Conservation (phyloP, 306 rosid species). For the Pachyrhizus erosus region DNA sequence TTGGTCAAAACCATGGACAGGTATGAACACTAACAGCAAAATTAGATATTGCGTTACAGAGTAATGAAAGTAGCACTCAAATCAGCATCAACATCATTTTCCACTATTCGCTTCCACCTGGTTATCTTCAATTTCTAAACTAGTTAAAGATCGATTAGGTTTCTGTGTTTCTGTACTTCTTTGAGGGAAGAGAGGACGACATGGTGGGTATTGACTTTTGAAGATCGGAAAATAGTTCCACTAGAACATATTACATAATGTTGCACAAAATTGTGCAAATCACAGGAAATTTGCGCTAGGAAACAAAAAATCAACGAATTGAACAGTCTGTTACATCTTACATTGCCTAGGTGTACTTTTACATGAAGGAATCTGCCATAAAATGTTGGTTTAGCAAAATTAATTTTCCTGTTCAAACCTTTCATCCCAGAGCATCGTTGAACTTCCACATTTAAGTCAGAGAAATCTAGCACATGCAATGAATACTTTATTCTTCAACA, state of each 20-base stretch:
- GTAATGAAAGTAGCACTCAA: background rate
- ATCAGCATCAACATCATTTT: background rate
- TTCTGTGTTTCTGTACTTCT: constrained; percentile 19
- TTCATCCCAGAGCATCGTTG: constrained; percentile 16
- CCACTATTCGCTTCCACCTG: constrained; percentile 10
- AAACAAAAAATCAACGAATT: constrained; percentile 37
- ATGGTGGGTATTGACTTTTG: constrained; percentile 10
- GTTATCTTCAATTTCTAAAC: constrained; percentile 12
- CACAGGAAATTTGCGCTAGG: background rate
- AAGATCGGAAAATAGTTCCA: constrained; percentile 24
- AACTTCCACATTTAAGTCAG: constrained; percentile 34
- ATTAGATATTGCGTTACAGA: background rate
- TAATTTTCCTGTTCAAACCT: constrained; percentile 41
- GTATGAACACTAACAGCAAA: background rate
- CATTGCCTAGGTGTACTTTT: constrained; percentile 21
- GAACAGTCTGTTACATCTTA: constrained; percentile 32
- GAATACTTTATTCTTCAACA: constrained; percentile 39
- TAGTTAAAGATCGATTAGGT: background rate
- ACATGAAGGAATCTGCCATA: constrained; percentile 27
- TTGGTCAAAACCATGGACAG: constrained; percentile 5
- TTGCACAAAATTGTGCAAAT: constrained; percentile 22
- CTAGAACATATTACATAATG: constrained; percentile 4
- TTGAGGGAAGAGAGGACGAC: constrained; percentile 27
- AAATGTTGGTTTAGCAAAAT: constrained; percentile 29
- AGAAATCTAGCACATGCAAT: constrained; percentile 12